Evolutionary conservation across 306 rosid genomes (phyloP).

Genomic region (Cajanus cajan): DNA sequence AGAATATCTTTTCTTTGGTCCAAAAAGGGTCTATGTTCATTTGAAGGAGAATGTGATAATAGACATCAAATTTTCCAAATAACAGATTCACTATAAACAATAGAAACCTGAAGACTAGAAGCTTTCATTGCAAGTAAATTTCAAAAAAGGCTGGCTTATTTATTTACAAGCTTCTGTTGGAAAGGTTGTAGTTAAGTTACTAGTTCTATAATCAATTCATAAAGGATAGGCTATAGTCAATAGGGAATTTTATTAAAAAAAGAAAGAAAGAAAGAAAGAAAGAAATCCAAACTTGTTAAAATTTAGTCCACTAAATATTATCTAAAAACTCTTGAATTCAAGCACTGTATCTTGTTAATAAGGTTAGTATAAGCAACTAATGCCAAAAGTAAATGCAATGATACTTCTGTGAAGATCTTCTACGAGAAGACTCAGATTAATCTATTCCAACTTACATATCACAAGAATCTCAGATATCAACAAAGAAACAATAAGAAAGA

Average conservation of each 20-base stretch:
- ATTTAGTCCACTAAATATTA: neutral
- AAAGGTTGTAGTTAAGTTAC: slow-evolving; percentile 11
- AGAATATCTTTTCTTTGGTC: neutral
- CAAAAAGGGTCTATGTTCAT: slow-evolving; percentile 4
- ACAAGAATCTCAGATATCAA: neutral
- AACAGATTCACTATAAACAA: slow-evolving; percentile 17
- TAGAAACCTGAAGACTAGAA: neutral
- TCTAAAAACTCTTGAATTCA: neutral
- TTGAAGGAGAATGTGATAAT: slow-evolving; percentile 7
- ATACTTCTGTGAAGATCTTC: neutral
- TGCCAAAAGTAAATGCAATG: neutral
- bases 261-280: neutral
- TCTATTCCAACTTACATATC: neutral
- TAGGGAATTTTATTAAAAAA: neutral
- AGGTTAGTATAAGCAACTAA: neutral
- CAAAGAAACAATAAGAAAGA: neutral
- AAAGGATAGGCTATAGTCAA: neutral
- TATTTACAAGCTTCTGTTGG: neutral
- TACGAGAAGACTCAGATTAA: neutral
- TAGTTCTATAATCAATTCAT: neutral
- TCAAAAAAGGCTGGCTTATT: slow-evolving; percentile 4
- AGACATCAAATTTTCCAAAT: slow-evolving; percentile 5
- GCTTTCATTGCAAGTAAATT: neutral
- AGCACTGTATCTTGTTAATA: neutral
- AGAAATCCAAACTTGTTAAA: neutral